Percentiles rank a stretch among this genome's conserved stretches.
Evolutionary conservation across 257 asterid species (phyloP).

Genomic region (Linaria vulgaris): DNA sequence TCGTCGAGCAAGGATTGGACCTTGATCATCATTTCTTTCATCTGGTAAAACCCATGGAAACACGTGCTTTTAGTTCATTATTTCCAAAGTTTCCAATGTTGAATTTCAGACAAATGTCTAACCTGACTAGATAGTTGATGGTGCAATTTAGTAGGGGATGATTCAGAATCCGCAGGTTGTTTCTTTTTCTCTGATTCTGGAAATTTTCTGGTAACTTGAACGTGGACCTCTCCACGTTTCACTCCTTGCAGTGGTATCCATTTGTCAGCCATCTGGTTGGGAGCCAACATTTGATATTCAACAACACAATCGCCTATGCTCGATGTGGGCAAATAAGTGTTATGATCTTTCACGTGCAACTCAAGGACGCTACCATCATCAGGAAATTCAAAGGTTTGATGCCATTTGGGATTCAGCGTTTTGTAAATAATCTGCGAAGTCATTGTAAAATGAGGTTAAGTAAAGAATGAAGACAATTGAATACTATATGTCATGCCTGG

Average conservation of each 20-base stretch:
- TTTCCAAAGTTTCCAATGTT: not conserved
- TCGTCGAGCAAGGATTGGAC: slow-evolving; percentile 65
- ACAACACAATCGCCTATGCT: slow-evolving; percentile 83
- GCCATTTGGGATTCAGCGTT: slow-evolving; percentile 87
- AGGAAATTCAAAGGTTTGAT: slow-evolving; percentile 86
- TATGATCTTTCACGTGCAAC: slow-evolving; percentile 90
- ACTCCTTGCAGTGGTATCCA: slow-evolving; percentile 99
- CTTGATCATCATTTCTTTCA: slow-evolving; percentile 72
- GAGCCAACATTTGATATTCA: slow-evolving; percentile 83
- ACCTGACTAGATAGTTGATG: slow-evolving; percentile 70
- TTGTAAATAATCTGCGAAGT: slow-evolving; percentile 59
- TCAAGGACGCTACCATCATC: slow-evolving; percentile 81
- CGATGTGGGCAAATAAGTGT: slow-evolving; percentile 67
- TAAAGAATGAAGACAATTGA: not conserved
- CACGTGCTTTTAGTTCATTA: not conserved
- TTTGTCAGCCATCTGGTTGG: slow-evolving; percentile 82
- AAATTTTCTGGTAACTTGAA: slow-evolving; percentile 72
- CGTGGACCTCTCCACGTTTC: slow-evolving; percentile 81
- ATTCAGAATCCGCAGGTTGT: slow-evolving; percentile 47
- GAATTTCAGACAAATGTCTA: not conserved
- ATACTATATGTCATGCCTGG: not conserved
- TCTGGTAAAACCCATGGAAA: slow-evolving; percentile 44
- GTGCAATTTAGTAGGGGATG: slow-evolving; percentile 58
- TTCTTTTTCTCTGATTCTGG: slow-evolving; percentile 67
- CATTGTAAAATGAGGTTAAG: slow-evolving; percentile 10